Evolutionary conservation across 2,329 filamentous ascomycete species (phyloP), one percentile per base, ranked within the genome.

Genomic region (Dactylellina drechsleri): DNA sequence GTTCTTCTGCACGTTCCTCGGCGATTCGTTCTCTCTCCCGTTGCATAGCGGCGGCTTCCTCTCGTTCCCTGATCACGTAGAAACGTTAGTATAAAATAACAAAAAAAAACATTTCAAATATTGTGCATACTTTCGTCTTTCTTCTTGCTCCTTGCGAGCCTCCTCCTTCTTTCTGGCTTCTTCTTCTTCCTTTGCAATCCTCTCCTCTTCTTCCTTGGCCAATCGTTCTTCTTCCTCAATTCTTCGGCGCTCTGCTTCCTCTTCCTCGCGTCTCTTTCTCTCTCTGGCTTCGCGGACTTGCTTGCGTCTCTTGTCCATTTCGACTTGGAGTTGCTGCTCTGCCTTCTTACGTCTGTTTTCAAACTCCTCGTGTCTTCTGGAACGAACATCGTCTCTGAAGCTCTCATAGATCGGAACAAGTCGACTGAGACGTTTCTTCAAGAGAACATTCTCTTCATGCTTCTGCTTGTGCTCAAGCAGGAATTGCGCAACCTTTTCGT

Each of bases 1-100:
- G 82, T 97, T 99, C 82, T 97, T 96, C 0, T 92, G 87, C 80
- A 90, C 92, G 83, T 97, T 98, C 82, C 97, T 96, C 0, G 92
- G 87, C 80, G 90, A 89, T 79, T 90, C 90, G 78, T 87, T 90
- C 82, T 89, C 89, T 68, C 88, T 89, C 80, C 87, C 88, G 67
- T 87, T 89, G 53, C 89, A 84, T 84, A 72, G 84, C 84, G 52
- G 88, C 88, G 57, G 85, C 84, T 78, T 89, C 88, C 80, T 89
- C 88, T 77, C 88, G 84, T 82, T 86, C 87, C 79, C 87, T 89
- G 75, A 85, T 81, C 81, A 85, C 57, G 45, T 23, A 62, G 41
- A 23, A 31, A 10, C 16, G 62, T 77, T 58, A 77, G 65, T 73
- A 77, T 52, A n/a, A 26, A 68, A 53, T 23, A 23, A 23, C 23